phyloP scores from a whole-genome alignment of 2,329 filamentous ascomycete species.

The Neodidymelliopsis sp. region DNA sequence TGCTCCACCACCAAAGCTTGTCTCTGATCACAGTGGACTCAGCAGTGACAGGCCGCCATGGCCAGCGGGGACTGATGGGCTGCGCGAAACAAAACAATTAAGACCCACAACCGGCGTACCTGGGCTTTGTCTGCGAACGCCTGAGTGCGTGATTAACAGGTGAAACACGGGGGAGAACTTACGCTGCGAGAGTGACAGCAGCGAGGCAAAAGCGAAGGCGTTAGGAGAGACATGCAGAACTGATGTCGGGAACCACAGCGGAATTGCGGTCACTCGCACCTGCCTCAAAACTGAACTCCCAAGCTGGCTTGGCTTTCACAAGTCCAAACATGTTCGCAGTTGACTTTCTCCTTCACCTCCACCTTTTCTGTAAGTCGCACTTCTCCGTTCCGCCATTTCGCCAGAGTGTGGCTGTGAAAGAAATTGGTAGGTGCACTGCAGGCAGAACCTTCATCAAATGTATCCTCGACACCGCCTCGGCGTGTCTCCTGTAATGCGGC shows the following conservation, averaged over 20 bases:
- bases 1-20: constrained; percentile 18
- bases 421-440: too few relatives aligned
- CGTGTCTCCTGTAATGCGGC: too few relatives aligned
- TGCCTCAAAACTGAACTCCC: constrained; percentile 4
- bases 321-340: background rate
- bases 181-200: background rate
- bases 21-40: constrained; percentile 9
- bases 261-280: background rate
- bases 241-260: too few relatives aligned
- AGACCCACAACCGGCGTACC: constrained; percentile 2
- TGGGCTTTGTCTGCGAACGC: constrained; percentile 3
- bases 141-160: constrained; percentile 5
- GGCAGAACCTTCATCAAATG: too few relatives aligned
- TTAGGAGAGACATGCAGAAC: background rate
- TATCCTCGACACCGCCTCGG: too few relatives aligned
- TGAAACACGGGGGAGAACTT: background rate
- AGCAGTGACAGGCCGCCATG: constrained; percentile 3
- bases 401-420: background rate
- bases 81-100: constrained; percentile 11
- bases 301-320: constrained; percentile 14
- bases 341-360: constrained; percentile 1
- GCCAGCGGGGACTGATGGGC: constrained; percentile 3
- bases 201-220: too few relatives aligned
- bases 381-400: background rate
- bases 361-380: constrained; percentile 1